Evolutionary conservation across 2,329 filamentous ascomycete genomes (phyloP), one percentile per base, ranked within the genome.

Genomic region (Talaromyces islandicus): DNA sequence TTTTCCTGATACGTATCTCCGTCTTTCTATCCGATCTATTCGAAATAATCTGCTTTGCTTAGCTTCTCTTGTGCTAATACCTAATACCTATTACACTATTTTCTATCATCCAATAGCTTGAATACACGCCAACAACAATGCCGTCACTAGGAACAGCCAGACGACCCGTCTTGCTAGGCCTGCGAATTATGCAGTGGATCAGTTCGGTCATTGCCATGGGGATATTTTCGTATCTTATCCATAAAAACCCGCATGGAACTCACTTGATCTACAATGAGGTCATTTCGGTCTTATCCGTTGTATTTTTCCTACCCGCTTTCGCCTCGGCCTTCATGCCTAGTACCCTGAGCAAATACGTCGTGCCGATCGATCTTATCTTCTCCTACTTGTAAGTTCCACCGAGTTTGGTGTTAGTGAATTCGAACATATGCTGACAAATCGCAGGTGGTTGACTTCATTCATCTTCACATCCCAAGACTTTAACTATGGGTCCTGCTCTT

Each of bases 381-480:
- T 78, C 75, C 7, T 79, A 80, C 60, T 73, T 80, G 73, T 78
- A 69, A 24, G 71, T 63, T n/a, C 5, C 6, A 7, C 25, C 21
- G 27, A 25, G 48, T 21, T n/a, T 25, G 46, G 55, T 50, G 17
- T 52, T n/a, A 12, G 6, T 27, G 27, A 50, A 27, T 4, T 17
- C 19, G 46, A 30, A 41, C 11, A 54, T 61, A 55, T 63, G 55
- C 55, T 53, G 56, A 50, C 48, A 12, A 41, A 27, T 25, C 35
- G 14, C 54, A 77, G 75, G 30, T 80, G 78, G 77, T 72, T 80
- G 66, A 80, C 78, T 1, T 70, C 76, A 19, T 80, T 80, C 66
- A 77, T 80, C 65, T 80, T 80, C 69, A 66, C 77, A 1, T 73
- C 77, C 4, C 73, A 79, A 67, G 77, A 79, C 71, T 80, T 79